phyloP scores from a whole-genome alignment of 169 alveolate genomes.

The Plasmodium falciparum region DNA sequence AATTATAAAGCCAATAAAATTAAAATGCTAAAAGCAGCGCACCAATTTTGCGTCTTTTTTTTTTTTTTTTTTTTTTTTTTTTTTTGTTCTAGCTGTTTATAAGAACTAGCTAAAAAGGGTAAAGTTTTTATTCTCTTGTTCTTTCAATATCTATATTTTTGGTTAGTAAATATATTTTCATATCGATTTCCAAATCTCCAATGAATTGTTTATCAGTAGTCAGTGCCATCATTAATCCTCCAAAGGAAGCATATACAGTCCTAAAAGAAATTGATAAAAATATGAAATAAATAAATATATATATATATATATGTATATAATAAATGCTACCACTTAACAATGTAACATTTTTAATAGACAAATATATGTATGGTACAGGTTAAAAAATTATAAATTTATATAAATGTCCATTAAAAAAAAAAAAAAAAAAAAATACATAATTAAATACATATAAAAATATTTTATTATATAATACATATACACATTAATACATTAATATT shows the following conservation, averaged over 20 bases:
- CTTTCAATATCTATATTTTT: constrained; percentile 78
- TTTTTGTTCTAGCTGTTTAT: constrained; percentile 7
- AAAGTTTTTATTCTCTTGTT: constrained; percentile 8
- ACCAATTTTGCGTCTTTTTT: neutral
- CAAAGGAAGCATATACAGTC: constrained; percentile 91
- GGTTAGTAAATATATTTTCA: constrained; percentile 90
- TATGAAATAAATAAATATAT: constrained; percentile 4
- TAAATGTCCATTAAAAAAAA: too few relatives aligned
- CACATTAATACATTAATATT: too few relatives aligned
- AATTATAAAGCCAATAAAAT: too few relatives aligned
- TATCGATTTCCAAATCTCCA: constrained; percentile 91
- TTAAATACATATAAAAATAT: too few relatives aligned
- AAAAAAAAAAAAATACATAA: too few relatives aligned
- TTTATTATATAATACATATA: too few relatives aligned
- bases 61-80: constrained; percentile 18
- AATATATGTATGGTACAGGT: too few relatives aligned
- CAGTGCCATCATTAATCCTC: constrained; percentile 92
- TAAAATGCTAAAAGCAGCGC: too few relatives aligned
- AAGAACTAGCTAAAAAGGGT: neutral
- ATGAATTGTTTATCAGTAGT: constrained; percentile 94
- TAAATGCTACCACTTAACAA: neutral
- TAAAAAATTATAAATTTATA: too few relatives aligned
- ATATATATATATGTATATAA: neutral
- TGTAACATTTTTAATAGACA: too few relatives aligned
- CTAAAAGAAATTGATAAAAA: constrained; percentile 60